These are phyloP conservation scores for Alternaria longipes DNA, from an alignment of 2,329 filamentous ascomycete genomes.

Conservation along the genomic window DNA sequence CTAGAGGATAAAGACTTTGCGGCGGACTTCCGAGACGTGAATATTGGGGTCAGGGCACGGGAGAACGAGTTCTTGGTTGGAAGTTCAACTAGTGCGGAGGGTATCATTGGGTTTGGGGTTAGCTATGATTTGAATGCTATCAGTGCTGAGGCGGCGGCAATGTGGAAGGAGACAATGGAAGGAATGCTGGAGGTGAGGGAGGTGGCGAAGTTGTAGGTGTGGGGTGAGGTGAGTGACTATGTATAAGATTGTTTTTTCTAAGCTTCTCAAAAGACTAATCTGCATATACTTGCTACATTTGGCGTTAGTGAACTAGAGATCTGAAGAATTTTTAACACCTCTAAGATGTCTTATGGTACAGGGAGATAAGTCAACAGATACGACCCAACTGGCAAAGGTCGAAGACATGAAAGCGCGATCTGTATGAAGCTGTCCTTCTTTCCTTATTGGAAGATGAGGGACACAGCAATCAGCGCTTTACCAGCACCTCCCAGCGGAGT, in stretches of 20 bases:
- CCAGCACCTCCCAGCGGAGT: accelerated
- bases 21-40: constrained; percentile 51
- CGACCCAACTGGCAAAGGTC: neutral
- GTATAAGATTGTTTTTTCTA: neutral
- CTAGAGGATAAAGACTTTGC: constrained; percentile 48
- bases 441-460: neutral
- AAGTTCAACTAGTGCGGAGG: constrained; percentile 49
- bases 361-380: neutral
- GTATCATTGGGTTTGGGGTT: constrained; percentile 50
- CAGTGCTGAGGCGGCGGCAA: constrained; percentile 39
- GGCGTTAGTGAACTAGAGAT: neutral
- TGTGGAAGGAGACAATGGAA: constrained; percentile 46
- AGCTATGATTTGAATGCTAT: constrained; percentile 55
- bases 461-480: too few species aligned
- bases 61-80: constrained; percentile 59
- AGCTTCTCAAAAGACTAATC: neutral
- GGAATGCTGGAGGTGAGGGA: constrained; percentile 39
- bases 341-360: neutral
- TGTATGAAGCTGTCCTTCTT: neutral
- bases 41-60: constrained; percentile 54
- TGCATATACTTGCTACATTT: neutral
- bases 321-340: neutral
- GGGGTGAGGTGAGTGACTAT: neutral
- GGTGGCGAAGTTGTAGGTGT: constrained; percentile 26
- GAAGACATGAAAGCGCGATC: neutral